phyloP scores from a whole-genome alignment of 2,329 filamentous ascomycete genomes.

The Ilyonectria destructans region DNA sequence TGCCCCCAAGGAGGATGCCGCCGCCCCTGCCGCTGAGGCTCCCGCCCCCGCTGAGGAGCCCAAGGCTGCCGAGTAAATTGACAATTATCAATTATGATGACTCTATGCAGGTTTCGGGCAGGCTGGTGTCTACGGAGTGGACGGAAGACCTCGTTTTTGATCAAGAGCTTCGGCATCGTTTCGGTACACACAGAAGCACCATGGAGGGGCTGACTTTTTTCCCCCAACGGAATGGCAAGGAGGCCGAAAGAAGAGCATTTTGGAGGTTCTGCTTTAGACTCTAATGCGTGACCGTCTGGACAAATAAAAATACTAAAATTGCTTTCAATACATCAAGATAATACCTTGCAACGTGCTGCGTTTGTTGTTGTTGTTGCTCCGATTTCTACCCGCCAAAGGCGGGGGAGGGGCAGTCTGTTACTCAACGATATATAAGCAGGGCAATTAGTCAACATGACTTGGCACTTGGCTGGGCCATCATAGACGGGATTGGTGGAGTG shows the following conservation, averaged over 20 bases:
- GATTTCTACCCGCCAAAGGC: slow-evolving; percentile 2
- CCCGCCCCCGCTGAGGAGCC: slow-evolving; percentile 72
- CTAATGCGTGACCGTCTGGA: slow-evolving; percentile 71
- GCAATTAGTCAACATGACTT: neutral
- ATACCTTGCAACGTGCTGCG: slow-evolving; percentile 34
- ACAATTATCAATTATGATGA: slow-evolving; percentile 46
- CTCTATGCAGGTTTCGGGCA: slow-evolving; percentile 61
- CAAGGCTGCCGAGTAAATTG: slow-evolving; percentile 76
- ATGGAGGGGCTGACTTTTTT: slow-evolving; percentile 56
- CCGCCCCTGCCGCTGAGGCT: slow-evolving; percentile 71
- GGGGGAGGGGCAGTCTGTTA: slow-evolving; percentile 15
- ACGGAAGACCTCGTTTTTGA: slow-evolving; percentile 71
- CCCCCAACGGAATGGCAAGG: slow-evolving; percentile 57
- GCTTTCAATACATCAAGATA: slow-evolving; percentile 57
- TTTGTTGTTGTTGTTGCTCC: neutral
- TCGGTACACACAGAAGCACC: slow-evolving; percentile 63
- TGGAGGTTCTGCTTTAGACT: slow-evolving; percentile 70
- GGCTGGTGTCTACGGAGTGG: slow-evolving; percentile 77
- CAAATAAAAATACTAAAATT: slow-evolving; percentile 69
- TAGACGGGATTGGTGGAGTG: neutral
- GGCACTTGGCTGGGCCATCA: neutral
- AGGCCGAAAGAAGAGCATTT: slow-evolving; percentile 64
- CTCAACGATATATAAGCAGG: neutral
- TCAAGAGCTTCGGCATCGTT: slow-evolving; percentile 65
- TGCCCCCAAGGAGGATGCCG: slow-evolving; percentile 63